phyloP scores from a whole-genome alignment of 2,329 filamentous ascomycete species.

The Exserohilum rostratum region DNA sequence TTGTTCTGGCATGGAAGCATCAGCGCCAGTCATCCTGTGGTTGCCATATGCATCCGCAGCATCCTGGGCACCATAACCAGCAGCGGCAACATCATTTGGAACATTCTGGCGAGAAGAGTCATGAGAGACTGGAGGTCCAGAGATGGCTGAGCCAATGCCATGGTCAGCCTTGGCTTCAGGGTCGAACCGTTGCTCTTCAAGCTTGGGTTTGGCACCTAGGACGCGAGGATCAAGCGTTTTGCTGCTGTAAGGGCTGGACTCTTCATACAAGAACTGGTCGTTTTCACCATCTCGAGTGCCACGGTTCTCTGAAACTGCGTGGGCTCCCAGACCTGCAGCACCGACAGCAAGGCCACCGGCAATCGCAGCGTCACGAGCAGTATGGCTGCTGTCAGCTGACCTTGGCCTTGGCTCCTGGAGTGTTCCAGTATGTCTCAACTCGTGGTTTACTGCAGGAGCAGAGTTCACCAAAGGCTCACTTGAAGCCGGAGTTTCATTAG shows the following conservation, averaged over 20 bases:
- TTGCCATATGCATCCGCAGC: constrained; percentile 36
- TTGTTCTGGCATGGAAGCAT: constrained; percentile 39
- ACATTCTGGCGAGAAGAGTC: constrained; percentile 12
- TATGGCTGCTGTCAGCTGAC: constrained; percentile 30
- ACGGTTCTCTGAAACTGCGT: constrained; percentile 21
- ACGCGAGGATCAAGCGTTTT: constrained; percentile 39
- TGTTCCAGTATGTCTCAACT: constrained; percentile 33
- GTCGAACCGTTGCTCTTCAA: constrained; percentile 30
- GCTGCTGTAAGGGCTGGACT: constrained; percentile 34
- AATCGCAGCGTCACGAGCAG: constrained; percentile 35
- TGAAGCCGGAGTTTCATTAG: neutral
- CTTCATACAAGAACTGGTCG: constrained; percentile 19
- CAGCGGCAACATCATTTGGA: constrained; percentile 32
- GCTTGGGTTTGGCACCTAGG: constrained; percentile 17
- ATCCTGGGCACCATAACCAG: constrained; percentile 44
- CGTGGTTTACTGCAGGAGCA: constrained; percentile 15
- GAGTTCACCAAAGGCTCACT: neutral
- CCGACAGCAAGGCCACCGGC: constrained; percentile 33
- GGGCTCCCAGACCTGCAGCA: constrained; percentile 30
- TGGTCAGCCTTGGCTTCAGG: constrained; percentile 18
- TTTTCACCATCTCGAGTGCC: constrained; percentile 19
- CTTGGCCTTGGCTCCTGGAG: constrained; percentile 26
- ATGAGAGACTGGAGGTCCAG: constrained; percentile 14
- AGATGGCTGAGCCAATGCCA: constrained; percentile 10
- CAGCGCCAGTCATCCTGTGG: constrained; percentile 37